Base-by-base conservation (phyloP, 139 green algal genomes). In the Ulvella scutata region DNA sequence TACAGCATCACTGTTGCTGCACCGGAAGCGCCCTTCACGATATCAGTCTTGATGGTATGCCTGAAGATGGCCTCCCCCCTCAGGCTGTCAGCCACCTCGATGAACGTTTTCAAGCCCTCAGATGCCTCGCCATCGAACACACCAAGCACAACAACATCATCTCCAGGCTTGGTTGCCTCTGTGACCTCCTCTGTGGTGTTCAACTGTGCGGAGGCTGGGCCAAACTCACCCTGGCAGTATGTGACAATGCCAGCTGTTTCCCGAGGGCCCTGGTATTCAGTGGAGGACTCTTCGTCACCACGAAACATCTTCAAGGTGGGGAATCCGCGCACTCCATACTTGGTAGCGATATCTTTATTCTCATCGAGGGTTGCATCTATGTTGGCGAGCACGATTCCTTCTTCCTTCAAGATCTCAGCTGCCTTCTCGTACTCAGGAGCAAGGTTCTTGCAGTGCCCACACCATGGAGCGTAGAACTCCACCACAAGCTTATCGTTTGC, bases 401-500 rank as follows among this genome's bases (percentile, higher is more conserved):
- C 59, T 21, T 73, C 72, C 60, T 82, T 85, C 20, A 87, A 72
- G 7, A 79, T 43, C 28, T 34, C 77, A 20, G 83, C 83, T 20
- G 83, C 83, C 4, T 86, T 85, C 61, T 87, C 82, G 28, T 73
- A 87, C 29, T 80, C 76, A 23, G 82, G 82, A 3, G 75, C 79
- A 2, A 91, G 82, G 13, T 82, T 77, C 80, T 91, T 90, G 77
- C 86, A 91, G 78, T 91, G 86, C 3, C 85, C 85, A 73, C 86
- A 91, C 86, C 85, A 90, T 13, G 86, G 84, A 13, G 86, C 86
- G 75, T 90, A 90, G 74, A 91, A 91, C 76, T 88, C 84, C 29
- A 84, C 78, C 4, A 82, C 43, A 17, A 84, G 26, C 39, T 78
- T 77, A 38, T 80, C 74, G n/a, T 43, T 59, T 29, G 38, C 74